A percentile compares a stretch with the other conserved stretches of the same genome.
Conservation (phyloP, 1,139 yeast species). For the Suhomyces taliae region DNA sequence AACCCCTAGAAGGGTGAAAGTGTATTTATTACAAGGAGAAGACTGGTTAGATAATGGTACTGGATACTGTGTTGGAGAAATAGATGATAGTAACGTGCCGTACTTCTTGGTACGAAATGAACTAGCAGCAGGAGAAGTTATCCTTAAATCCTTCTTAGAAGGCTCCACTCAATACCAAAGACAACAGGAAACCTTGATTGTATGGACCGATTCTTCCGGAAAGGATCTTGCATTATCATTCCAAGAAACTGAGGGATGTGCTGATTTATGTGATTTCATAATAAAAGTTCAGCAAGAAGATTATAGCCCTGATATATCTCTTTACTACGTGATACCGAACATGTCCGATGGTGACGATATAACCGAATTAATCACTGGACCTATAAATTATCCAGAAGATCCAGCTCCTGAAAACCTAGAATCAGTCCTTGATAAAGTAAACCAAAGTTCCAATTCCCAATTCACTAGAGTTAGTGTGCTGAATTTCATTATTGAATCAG, state of each 20-base stretch:
- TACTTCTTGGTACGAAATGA: constrained; percentile 76
- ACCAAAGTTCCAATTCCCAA: constrained; percentile 57
- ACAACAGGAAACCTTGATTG: constrained; percentile 91
- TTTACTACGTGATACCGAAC: constrained; percentile 68
- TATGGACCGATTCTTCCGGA: constrained; percentile 85
- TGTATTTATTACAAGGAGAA: constrained; percentile 75
- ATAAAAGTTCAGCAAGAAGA: constrained; percentile 62
- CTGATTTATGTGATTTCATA: constrained; percentile 77
- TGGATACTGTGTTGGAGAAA: constrained; percentile 80
- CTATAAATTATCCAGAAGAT: constrained; percentile 64
- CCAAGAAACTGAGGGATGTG: constrained; percentile 91
- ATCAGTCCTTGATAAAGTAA: constrained; percentile 50
- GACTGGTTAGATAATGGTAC: constrained; percentile 95
- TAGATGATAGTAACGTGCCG: constrained; percentile 49
- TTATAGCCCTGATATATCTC: constrained; percentile 65
- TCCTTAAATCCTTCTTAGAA: constrained; percentile 65
- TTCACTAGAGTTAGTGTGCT: constrained; percentile 55
- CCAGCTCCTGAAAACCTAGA: constrained; percentile 52
- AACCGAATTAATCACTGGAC: constrained; percentile 82
- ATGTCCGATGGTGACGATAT: constrained; percentile 45
- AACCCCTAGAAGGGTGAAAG: constrained; percentile 78
- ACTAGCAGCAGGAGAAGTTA: constrained; percentile 53
- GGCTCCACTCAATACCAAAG: constrained; percentile 85
- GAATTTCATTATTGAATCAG: constrained; percentile 47
- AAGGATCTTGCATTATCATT: constrained; percentile 87